These are phyloP conservation scores for Lotus japonicus DNA, from an alignment of 306 rosid species.

Conservation along the genomic window DNA sequence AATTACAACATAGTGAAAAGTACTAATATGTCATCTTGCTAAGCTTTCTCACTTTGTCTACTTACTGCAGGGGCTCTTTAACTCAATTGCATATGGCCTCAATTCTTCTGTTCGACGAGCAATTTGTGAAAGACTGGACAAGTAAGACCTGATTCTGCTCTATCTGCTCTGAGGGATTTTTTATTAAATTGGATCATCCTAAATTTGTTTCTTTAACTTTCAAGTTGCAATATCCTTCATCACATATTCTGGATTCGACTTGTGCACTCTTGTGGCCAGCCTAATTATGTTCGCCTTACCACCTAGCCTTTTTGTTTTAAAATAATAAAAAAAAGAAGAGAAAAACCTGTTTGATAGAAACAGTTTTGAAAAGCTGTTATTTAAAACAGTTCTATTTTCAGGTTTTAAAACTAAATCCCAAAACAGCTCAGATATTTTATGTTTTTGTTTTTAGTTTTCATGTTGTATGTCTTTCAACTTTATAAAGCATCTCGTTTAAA, in stretches of 20 bases:
- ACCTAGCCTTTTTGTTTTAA: not conserved
- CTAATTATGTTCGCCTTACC: not conserved
- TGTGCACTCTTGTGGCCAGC: not conserved
- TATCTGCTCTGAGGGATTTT: not conserved
- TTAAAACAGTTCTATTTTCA: no score
- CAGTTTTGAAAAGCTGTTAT: no score
- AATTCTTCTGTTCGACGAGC: conserved; percentile 96
- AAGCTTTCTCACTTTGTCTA: conserved; percentile 6
- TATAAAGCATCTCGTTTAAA: no score
- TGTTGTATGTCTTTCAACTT: no score
- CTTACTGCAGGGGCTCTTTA: conserved; percentile 77
- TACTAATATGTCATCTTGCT: conserved; percentile 1
- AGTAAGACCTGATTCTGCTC: conserved; percentile 43
- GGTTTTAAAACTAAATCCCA: no score
- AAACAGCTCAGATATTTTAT: no score
- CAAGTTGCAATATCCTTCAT: conserved; percentile 15
- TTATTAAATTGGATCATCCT: not conserved
- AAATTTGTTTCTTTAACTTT: conserved; percentile 1
- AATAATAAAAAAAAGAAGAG: not conserved
- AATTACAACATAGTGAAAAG: not conserved
- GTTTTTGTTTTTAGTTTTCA: no score
- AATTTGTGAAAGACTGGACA: conserved; percentile 73
- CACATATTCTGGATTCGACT: not conserved
- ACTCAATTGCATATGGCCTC: conserved; percentile 96
- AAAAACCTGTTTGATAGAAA: no score